A percentile compares a stretch with the other conserved stretches of the same genome.
These are phyloP conservation scores for Eucalyptus curtisii DNA, from an alignment of 345 rosid species.

Conservation along the genomic window DNA sequence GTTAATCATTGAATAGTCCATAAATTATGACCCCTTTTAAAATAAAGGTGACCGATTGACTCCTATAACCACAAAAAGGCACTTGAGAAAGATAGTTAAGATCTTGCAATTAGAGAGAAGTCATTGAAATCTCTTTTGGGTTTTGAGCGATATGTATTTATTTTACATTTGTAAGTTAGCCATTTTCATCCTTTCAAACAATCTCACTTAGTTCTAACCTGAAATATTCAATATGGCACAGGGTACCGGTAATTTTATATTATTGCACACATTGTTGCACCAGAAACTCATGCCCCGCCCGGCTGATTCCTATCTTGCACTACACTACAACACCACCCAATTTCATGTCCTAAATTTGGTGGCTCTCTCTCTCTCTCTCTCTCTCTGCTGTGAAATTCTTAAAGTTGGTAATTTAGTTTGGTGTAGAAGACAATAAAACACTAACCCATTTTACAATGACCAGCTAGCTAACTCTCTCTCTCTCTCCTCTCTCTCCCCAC, in stretches of 20 bases:
- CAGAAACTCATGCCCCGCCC: neutral
- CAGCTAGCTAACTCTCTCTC: slow-evolving; percentile 6
- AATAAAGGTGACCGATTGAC: neutral
- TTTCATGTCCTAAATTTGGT: neutral
- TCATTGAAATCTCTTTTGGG: neutral
- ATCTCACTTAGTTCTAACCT: neutral
- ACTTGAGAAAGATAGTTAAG: neutral
- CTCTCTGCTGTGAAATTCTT: neutral
- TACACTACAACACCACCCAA: neutral
- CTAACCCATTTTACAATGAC: slow-evolving; percentile 14
- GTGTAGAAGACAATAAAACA: neutral
- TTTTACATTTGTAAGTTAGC: neutral
- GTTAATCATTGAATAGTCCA: neutral
- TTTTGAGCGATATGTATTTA: neutral
- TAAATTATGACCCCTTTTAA: neutral
- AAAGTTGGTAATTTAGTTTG: slow-evolving; percentile 3
- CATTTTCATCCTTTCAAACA: neutral
- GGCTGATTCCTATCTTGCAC: neutral
- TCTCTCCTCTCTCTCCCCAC: neutral
- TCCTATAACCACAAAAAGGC: neutral
- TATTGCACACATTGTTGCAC: neutral
- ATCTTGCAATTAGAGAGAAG: neutral
- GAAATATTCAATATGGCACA: neutral
- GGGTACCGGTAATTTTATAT: neutral
- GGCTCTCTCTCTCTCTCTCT: neutral